A percentile compares a stretch with the other conserved stretches of the same genome.
phyloP scores from a whole-genome alignment of 75 land plant genomes.

The Cryptomeria japonica region DNA sequence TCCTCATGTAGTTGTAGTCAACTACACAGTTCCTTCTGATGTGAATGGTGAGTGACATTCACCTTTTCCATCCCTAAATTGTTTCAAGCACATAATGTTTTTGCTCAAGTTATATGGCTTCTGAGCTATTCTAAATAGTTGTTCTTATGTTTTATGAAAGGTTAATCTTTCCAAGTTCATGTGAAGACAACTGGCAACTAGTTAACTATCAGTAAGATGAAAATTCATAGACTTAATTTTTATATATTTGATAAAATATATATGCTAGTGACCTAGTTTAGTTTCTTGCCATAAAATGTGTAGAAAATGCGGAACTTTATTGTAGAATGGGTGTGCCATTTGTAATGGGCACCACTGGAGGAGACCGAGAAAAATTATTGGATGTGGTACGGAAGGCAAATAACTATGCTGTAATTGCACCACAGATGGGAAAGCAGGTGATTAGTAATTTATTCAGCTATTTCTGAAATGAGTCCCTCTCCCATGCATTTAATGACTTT shows the following conservation, averaged over 20 bases:
- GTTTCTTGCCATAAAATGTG: slow-evolving; percentile 19
- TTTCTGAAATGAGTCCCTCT: neutral
- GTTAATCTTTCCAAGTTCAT: neutral
- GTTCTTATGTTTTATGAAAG: neutral
- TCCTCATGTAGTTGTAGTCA: slow-evolving; percentile 78
- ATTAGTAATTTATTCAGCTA: neutral
- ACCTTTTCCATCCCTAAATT: neutral
- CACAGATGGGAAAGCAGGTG: slow-evolving; percentile 99
- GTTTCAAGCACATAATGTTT: neutral
- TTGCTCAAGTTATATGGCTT: neutral
- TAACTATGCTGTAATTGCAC: slow-evolving; percentile 92
- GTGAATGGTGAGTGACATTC: slow-evolving; percentile 70
- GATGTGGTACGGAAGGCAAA: slow-evolving; percentile 70
- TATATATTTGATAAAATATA: neutral
- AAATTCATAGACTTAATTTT: neutral
- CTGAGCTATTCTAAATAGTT: neutral
- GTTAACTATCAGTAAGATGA: neutral
- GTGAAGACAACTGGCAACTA: neutral
- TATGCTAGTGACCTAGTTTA: neutral
- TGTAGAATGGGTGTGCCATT: slow-evolving; percentile 89
- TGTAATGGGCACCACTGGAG: slow-evolving; percentile 99
- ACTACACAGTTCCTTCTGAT: slow-evolving; percentile 80
- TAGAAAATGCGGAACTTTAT: slow-evolving; percentile 97
- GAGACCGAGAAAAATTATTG: slow-evolving; percentile 67
- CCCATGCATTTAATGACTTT: neutral